A percentile compares a stretch with the other conserved stretches of the same genome.
These are phyloP conservation scores for Dalbergia oliveri DNA, from an alignment of 306 rosid species.

Conservation along the genomic window DNA sequence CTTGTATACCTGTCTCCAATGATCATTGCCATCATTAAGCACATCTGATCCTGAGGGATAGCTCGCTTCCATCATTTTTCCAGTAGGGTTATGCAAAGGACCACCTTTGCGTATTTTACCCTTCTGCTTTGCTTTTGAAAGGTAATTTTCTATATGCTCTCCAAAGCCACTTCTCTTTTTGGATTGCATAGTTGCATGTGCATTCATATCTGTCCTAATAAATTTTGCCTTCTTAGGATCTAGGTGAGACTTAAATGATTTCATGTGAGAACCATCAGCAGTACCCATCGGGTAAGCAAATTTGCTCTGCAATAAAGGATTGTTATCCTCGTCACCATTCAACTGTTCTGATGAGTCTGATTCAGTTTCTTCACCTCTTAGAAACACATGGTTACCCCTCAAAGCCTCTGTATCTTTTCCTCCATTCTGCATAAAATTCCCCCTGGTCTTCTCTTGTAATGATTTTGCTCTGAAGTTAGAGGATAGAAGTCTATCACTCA, in stretches of 20 bases:
- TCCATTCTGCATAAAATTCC: slow-evolving; percentile 63
- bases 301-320: slow-evolving; percentile 80
- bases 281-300: slow-evolving; percentile 67
- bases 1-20: slow-evolving; percentile 56
- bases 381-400: slow-evolving; percentile 59
- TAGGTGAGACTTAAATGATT: slow-evolving; percentile 60
- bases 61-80: slow-evolving; percentile 61
- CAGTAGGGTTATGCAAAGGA: slow-evolving; percentile 56
- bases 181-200: slow-evolving; percentile 54
- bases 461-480: slow-evolving; percentile 73
- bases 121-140: slow-evolving; percentile 76
- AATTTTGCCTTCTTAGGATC: slow-evolving; percentile 69
- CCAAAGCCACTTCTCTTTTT: slow-evolving; percentile 58
- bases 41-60: slow-evolving; percentile 57
- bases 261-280: slow-evolving; percentile 66
- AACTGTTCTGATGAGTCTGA: slow-evolving; percentile 92
- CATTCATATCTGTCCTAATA: slow-evolving; percentile 65
- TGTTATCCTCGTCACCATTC: slow-evolving; percentile 81
- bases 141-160: slow-evolving; percentile 61
- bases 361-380: slow-evolving; percentile 85
- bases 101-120: slow-evolving; percentile 65
- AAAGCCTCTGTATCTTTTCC: slow-evolving; percentile 54
- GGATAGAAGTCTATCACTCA: slow-evolving; percentile 62
- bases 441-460: slow-evolving; percentile 67
- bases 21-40: slow-evolving; percentile 63